These are phyloP conservation scores for Lolium rigidum DNA, from an alignment of 176 grass and related monocot species.

Conservation along the genomic window DNA sequence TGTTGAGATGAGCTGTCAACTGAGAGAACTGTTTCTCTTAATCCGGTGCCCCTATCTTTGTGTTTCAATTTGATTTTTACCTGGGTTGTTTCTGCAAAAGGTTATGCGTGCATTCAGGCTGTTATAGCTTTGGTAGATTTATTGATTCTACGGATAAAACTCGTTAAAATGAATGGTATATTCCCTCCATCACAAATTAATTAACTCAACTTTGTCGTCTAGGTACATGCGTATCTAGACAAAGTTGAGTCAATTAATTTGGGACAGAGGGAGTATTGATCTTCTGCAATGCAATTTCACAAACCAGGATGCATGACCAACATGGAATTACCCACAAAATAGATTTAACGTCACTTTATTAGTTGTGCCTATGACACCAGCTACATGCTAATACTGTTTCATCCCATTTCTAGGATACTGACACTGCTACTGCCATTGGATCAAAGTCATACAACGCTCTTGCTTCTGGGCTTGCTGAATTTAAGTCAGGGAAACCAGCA, in stretches of 20 bases:
- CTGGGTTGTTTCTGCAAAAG: constrained; percentile 16
- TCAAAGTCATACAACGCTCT: constrained; percentile 93
- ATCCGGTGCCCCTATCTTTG: not conserved
- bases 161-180: not conserved
- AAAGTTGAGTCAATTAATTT: too few relatives aligned
- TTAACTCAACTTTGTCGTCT: too few relatives aligned
- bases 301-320: constrained; percentile 14
- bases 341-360: not conserved
- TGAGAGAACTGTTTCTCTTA: not conserved
- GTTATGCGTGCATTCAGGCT: not conserved
- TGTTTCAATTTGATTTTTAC: not conserved
- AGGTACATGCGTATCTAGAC: too few relatives aligned
- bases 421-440: constrained; percentile 78
- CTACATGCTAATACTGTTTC: constrained; percentile 6
- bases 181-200: too few relatives aligned
- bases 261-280: not conserved
- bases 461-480: constrained; percentile 79
- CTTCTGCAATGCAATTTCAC: not conserved
- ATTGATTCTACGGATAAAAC: not conserved
- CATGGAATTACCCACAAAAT: constrained; percentile 1
- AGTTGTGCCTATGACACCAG: constrained; percentile 4
- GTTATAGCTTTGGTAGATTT: constrained; percentile 12
- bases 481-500: constrained; percentile 61
- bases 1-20: constrained; percentile 7
- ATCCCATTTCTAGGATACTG: constrained; percentile 65